phyloP scores from a whole-genome alignment of 192 early-diverging fungal species.

The Backusella mclennaniae region DNA sequence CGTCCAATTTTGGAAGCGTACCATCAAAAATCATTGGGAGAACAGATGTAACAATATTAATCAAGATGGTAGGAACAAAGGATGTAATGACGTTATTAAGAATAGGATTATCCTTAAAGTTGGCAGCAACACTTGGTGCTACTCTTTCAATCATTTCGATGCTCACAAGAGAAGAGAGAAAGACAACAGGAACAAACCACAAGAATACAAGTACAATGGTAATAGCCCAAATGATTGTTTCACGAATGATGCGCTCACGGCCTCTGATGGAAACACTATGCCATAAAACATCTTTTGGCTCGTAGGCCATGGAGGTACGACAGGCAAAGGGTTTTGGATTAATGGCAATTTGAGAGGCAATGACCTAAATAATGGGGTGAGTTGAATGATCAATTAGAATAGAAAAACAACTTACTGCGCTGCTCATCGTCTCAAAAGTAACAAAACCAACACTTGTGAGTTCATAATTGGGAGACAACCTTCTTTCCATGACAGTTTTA shows the following conservation, averaged over 20 bases:
- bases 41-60: slow-evolving; percentile 63
- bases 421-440: slow-evolving; percentile 65
- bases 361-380: slow-evolving; percentile 37
- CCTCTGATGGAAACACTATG: slow-evolving; percentile 56
- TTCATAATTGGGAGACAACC: slow-evolving; percentile 19
- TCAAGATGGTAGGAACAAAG: slow-evolving; percentile 65
- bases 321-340: slow-evolving; percentile 62
- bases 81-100: slow-evolving; percentile 59
- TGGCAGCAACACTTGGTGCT: slow-evolving; percentile 49
- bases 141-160: slow-evolving; percentile 52
- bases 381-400: neutral
- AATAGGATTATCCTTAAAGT: slow-evolving; percentile 39
- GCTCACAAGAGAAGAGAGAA: slow-evolving; percentile 64
- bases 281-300: slow-evolving; percentile 75
- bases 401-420: slow-evolving; percentile 46
- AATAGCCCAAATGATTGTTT: slow-evolving; percentile 47
- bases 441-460: slow-evolving; percentile 66
- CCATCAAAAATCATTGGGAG: slow-evolving; percentile 65
- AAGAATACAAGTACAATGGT: slow-evolving; percentile 65
- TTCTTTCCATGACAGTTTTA: slow-evolving; percentile 37
- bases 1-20: slow-evolving; percentile 12
- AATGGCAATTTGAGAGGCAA: slow-evolving; percentile 63
- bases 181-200: slow-evolving; percentile 66
- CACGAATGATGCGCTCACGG: slow-evolving; percentile 47
- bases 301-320: slow-evolving; percentile 57